Percentiles rank a stretch among this genome's conserved stretches.
Conservation (phyloP, 2,329 filamentous ascomycete genomes). For the Rugonectria rugulosa region DNA sequence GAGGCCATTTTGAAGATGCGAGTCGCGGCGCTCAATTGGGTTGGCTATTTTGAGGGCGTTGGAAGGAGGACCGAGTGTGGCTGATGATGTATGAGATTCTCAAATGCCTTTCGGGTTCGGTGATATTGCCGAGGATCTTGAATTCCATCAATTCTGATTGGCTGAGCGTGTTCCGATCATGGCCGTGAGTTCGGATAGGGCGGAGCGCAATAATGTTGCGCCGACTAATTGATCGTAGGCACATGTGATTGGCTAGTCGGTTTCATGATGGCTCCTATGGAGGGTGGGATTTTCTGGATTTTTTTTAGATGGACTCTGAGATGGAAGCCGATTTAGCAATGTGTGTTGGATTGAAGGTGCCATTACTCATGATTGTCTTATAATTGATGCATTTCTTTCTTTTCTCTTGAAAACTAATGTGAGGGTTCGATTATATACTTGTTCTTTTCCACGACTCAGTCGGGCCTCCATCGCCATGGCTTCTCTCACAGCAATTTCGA, state of each 20-base stretch:
- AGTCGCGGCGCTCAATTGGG: conserved; percentile 38
- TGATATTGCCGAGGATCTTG: conserved; percentile 60
- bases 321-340: neutral
- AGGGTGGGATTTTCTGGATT: conserved; percentile 1
- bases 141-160: conserved; percentile 57
- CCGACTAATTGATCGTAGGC: conserved; percentile 9
- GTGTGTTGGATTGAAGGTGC: conserved; percentile 7
- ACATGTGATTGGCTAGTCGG: conserved; percentile 40
- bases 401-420: conserved; percentile 5
- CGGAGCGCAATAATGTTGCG: conserved; percentile 40
- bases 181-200: conserved; percentile 35
- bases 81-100: conserved; percentile 37
- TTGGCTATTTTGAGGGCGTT: conserved; percentile 33
- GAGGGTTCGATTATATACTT: neutral
- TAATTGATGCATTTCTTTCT: neutral
- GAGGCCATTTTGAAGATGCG: conserved; percentile 59
- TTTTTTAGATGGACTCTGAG: conserved; percentile 9
- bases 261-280: conserved; percentile 7
- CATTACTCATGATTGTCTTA: conserved; percentile 14
- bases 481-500: conserved; percentile 33
- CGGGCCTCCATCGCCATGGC: conserved; percentile 36
- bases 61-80: conserved; percentile 12
- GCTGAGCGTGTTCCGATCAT: conserved; percentile 40
- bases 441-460: neutral
- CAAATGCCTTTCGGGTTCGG: conserved; percentile 33